Percentiles rank a stretch among this genome's conserved stretches.
phyloP scores from a whole-genome alignment of 2,329 filamentous ascomycete species.

The Cladobotryum mycophilum region DNA sequence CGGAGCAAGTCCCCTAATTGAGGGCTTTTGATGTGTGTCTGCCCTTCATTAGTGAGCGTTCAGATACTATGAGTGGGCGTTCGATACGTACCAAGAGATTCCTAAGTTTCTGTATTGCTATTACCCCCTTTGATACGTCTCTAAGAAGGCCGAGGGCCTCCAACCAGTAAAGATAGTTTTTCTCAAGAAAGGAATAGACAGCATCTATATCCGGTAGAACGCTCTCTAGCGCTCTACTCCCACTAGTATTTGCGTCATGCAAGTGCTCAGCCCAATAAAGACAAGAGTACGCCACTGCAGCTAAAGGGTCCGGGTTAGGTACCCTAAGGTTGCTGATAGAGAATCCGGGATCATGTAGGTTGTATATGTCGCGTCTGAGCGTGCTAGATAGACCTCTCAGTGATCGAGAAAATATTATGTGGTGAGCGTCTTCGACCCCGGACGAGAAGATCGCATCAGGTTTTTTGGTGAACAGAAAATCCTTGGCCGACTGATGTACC shows the following conservation, averaged over 20 bases:
- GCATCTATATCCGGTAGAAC: slow-evolving; percentile 15
- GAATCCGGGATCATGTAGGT: slow-evolving; percentile 13
- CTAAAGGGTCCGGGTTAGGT: slow-evolving; percentile 10
- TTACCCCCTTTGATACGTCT: slow-evolving; percentile 16
- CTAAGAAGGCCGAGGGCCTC: slow-evolving; percentile 33
- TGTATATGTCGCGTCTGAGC: slow-evolving; percentile 20
- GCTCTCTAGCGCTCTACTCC: not conserved
- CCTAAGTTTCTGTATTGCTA: slow-evolving; percentile 9
- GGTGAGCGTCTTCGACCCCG: slow-evolving; percentile 10
- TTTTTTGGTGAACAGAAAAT: slow-evolving; percentile 29
- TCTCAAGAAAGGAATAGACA: slow-evolving; percentile 26
- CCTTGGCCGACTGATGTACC: slow-evolving; percentile 38
- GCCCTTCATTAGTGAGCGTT: not conserved
- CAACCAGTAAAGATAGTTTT: slow-evolving; percentile 35
- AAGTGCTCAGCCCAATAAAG: slow-evolving; percentile 18
- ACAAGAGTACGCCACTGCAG: slow-evolving; percentile 13
- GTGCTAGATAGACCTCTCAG: slow-evolving; percentile 8
- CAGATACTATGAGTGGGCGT: not conserved
- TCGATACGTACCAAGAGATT: not conserved
- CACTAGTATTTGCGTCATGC: not conserved
- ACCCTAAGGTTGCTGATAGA: slow-evolving; percentile 1
- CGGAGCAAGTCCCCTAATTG: slow-evolving; percentile 2
- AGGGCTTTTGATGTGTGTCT: not conserved
- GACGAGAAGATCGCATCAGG: slow-evolving; percentile 21
- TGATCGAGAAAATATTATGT: not conserved